Conservation (phyloP, 805 yeast species). For the Hanseniaspora meyeri region DNA sequence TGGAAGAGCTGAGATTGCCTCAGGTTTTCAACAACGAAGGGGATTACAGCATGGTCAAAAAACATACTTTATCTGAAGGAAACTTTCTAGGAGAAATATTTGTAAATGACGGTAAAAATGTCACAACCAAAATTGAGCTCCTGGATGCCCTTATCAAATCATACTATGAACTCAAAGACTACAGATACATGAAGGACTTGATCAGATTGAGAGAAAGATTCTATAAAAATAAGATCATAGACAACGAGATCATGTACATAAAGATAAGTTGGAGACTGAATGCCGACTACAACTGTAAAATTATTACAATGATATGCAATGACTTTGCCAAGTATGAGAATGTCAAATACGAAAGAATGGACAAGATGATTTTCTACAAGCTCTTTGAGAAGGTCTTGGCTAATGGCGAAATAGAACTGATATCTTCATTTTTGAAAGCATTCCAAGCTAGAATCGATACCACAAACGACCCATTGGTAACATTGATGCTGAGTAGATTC, state of each 20-base stretch:
- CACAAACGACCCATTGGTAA: not conserved
- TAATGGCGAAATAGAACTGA: not conserved
- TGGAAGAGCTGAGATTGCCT: not conserved
- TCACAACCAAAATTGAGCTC: not conserved
- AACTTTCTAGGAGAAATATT: not conserved
- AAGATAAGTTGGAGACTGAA: conserved; percentile 1
- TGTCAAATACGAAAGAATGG: conserved; percentile 1
- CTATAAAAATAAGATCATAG: not conserved
- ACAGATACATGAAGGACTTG: conserved; percentile 1
- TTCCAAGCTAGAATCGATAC: not conserved
- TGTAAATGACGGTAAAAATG: not conserved
- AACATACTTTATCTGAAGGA: not conserved
- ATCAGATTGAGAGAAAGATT: conserved; percentile 3
- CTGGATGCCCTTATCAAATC: conserved; percentile 4
- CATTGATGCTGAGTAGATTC: not conserved
- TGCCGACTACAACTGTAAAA: not conserved
- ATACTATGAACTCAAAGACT: conserved; percentile 2
- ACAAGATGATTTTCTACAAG: not conserved
- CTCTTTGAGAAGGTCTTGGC: not conserved
- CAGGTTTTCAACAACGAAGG: not conserved
- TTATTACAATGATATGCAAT: not conserved
- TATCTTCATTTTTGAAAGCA: not conserved
- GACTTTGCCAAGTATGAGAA: not conserved
- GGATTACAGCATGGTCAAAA: not conserved
- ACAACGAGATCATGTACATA: not conserved